Evolutionary conservation across 352 stramenopile genomes (phyloP).

Genomic region (Phytophthora chlamydospora): DNA sequence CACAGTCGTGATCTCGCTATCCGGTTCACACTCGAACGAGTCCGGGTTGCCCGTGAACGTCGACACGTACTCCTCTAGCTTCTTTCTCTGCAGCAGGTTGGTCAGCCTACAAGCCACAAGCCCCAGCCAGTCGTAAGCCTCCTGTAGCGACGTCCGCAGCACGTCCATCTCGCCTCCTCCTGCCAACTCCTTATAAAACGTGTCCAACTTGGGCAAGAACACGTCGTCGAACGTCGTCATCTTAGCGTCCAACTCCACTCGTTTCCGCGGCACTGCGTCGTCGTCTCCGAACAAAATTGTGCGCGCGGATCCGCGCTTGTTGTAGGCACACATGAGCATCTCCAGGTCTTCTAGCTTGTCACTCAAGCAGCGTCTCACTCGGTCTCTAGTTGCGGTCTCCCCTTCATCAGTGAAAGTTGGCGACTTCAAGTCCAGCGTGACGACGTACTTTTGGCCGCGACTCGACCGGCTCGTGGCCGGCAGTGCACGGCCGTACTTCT

Average conservation of each 20-base stretch:
- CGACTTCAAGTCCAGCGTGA: constrained; percentile 66
- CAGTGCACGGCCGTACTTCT: constrained; percentile 57
- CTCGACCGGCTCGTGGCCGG: constrained; percentile 30
- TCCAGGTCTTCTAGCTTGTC: constrained; percentile 60
- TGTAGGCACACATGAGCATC: constrained; percentile 82
- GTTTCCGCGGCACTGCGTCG: constrained; percentile 59
- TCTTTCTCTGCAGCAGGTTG: constrained; percentile 54
- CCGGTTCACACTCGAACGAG: constrained; percentile 41
- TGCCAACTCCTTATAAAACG: constrained; percentile 39
- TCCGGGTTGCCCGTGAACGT: constrained; percentile 59
- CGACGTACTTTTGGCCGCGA: constrained; percentile 59
- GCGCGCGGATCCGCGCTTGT: constrained; percentile 56
- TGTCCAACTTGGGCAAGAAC: constrained; percentile 61
- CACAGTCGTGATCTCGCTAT: constrained; percentile 54
- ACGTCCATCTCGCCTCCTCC: constrained; percentile 18
- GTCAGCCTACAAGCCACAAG: constrained; percentile 68
- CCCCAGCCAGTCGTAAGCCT: constrained; percentile 81
- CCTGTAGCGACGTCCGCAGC: constrained; percentile 47
- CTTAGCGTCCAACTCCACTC: constrained; percentile 64
- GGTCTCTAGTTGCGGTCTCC: constrained; percentile 34
- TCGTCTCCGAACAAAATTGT: constrained; percentile 81
- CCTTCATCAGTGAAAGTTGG: constrained; percentile 35
- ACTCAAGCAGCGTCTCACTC: constrained; percentile 51
- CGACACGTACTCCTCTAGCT: constrained; percentile 81
- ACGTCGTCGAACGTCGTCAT: constrained; percentile 51